Conservation (phyloP, 176 grass and related monocot genomes). For the Cenchrus purpureus region DNA sequence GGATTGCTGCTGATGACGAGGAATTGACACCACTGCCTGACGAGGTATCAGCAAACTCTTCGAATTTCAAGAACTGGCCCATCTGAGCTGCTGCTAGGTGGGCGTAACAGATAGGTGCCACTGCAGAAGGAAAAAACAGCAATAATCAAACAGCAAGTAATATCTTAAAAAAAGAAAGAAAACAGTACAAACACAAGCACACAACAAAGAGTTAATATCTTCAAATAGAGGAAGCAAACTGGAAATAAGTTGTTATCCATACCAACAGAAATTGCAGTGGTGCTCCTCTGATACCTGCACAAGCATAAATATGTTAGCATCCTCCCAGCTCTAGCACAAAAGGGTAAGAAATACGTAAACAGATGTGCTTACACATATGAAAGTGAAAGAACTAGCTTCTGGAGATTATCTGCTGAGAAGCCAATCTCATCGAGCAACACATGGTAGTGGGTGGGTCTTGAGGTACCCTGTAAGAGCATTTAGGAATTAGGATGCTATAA, state of each 20-base stretch:
- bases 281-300: constrained; percentile 94
- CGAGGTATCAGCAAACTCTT: constrained; percentile 61
- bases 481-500: constrained; percentile 19
- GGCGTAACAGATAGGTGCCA: constrained; percentile 90
- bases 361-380: constrained; percentile 79
- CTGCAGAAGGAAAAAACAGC: constrained; percentile 48
- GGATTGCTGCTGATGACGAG: constrained; percentile 44
- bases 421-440: constrained; percentile 87
- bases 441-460: constrained; percentile 88
- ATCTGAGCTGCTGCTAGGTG: constrained; percentile 87
- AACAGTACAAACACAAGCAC: neutral
- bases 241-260: constrained; percentile 11
- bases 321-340: neutral
- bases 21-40: constrained; percentile 53
- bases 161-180: neutral
- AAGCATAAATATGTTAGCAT: constrained; percentile 22
- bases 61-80: constrained; percentile 83
- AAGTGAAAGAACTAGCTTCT: constrained; percentile 86
- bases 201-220: constrained; percentile 17
- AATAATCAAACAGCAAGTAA: constrained; percentile 14
- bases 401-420: constrained; percentile 73
- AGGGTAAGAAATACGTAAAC: constrained; percentile 6
- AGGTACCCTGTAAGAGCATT: constrained; percentile 65
- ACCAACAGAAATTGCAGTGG: constrained; percentile 89
- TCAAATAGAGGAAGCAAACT: neutral